Percentiles rank a stretch among this genome's conserved stretches.
Evolutionary conservation across 306 rosid species (phyloP).

Genomic region (Alnus rubra): DNA sequence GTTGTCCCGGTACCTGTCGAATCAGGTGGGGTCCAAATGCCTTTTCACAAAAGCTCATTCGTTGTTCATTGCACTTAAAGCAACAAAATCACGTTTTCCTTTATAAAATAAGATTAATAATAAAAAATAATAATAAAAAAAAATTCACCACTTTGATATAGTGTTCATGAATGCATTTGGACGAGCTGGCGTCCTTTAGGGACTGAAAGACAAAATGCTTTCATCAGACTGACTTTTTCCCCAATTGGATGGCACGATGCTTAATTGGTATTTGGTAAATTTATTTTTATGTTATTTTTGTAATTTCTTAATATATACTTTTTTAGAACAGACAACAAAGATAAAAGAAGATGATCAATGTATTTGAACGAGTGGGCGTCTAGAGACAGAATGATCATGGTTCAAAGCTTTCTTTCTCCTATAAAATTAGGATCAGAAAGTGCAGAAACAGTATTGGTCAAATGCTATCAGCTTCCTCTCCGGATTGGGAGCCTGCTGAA

Average conservation of each 20-base stretch:
- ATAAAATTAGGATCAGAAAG: not conserved
- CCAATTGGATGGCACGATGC: not conserved
- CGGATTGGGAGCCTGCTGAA: not conserved
- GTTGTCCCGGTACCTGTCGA: too few relatives aligned
- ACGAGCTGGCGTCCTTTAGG: slow-evolving; percentile 7
- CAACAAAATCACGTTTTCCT: too few relatives aligned
- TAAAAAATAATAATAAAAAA: too few relatives aligned
- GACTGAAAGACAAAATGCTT: not conserved
- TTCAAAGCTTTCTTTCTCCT: not conserved
- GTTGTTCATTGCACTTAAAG: too few relatives aligned
- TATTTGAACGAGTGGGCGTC: not conserved
- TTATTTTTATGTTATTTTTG: too few relatives aligned
- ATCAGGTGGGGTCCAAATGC: too few relatives aligned
- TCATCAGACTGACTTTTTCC: not conserved
- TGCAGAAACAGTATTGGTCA: not conserved
- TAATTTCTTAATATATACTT: too few relatives aligned
- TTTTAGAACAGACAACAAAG: too few relatives aligned
- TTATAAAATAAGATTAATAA: too few relatives aligned
- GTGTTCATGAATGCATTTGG: slow-evolving; percentile 1
- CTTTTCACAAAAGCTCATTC: too few relatives aligned
- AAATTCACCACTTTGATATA: not conserved
- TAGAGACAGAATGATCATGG: not conserved
- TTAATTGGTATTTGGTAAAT: too few relatives aligned
- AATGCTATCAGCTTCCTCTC: not conserved
- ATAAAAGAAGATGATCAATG: not conserved